Percentiles rank a stretch among this genome's conserved stretches.
These are phyloP conservation scores for Chenopodium berlandieri DNA, from an alignment of 148 eudicot genomes.

Conservation along the genomic window DNA sequence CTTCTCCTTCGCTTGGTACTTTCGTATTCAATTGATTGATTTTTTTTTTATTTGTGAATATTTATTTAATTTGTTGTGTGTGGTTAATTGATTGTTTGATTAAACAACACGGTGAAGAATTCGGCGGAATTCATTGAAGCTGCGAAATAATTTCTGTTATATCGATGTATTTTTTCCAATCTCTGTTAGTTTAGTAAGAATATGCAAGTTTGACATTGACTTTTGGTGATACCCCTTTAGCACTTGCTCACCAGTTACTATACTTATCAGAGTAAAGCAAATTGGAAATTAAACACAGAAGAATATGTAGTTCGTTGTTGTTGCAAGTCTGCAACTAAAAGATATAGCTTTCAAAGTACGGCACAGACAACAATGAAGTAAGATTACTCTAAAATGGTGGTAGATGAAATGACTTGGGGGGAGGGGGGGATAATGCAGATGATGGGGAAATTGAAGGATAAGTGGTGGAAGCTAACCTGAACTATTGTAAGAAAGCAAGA, in stretches of 20 bases:
- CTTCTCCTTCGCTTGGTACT: slow-evolving; percentile 35
- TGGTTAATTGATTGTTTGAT: slow-evolving; percentile 17
- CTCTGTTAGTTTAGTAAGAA: slow-evolving; percentile 12
- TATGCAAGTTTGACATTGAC: too few relatives aligned
- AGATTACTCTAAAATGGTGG: too few relatives aligned
- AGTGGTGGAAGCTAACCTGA: background rate
- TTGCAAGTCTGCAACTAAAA: too few relatives aligned
- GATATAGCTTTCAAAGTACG: too few relatives aligned
- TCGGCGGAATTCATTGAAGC: slow-evolving; percentile 68
- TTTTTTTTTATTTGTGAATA: too few relatives aligned
- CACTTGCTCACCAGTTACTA: slow-evolving; percentile 22
- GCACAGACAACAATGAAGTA: too few relatives aligned
- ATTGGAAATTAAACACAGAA: too few relatives aligned
- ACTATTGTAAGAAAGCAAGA: background rate
- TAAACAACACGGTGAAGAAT: slow-evolving; percentile 43
- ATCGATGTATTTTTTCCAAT: slow-evolving; percentile 72
- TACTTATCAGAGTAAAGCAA: too few relatives aligned
- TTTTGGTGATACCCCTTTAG: slow-evolving; percentile 39
- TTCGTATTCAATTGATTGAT: background rate
- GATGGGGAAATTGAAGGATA: background rate
- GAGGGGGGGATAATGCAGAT: too few relatives aligned
- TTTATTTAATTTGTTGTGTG: background rate
- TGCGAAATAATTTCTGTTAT: slow-evolving; percentile 79
- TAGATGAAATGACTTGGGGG: too few relatives aligned
- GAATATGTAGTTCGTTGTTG: too few relatives aligned